A percentile compares a stretch with the other conserved stretches of the same genome.
These are phyloP conservation scores for Trifolium subterraneum DNA, from an alignment of 306 rosid genomes.

Conservation along the genomic window DNA sequence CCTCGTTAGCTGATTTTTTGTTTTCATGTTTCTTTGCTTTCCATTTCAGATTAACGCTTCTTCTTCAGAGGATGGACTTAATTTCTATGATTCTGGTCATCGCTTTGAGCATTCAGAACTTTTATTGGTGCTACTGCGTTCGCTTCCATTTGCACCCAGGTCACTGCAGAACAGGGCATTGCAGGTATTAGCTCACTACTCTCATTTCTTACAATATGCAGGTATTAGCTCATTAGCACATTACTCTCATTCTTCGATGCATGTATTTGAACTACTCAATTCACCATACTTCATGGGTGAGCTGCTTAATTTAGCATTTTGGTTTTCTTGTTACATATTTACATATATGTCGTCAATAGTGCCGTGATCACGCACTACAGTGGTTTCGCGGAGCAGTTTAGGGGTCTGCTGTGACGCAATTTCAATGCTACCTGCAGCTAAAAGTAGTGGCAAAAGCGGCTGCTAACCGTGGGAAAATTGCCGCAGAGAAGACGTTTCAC, in stretches of 20 bases:
- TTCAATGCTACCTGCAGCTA: background rate
- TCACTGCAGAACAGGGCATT: slow-evolving; percentile 85
- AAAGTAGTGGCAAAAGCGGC: background rate
- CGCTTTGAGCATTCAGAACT: slow-evolving; percentile 95
- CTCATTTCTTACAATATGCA: slow-evolving; percentile 9
- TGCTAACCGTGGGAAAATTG: background rate
- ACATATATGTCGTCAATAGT: background rate
- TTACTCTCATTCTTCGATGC: too few species aligned
- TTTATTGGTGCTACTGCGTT: slow-evolving; percentile 82
- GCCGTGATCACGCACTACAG: background rate
- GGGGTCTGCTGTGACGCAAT: background rate
- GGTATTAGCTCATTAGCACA: too few species aligned
- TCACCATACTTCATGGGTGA: slow-evolving; percentile 18
- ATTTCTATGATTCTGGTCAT: slow-evolving; percentile 97
- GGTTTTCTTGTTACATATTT: slow-evolving; percentile 21
- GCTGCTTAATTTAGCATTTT: slow-evolving; percentile 37
- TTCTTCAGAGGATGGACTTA: slow-evolving; percentile 83
- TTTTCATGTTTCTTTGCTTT: slow-evolving; percentile 23
- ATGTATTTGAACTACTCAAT: slow-evolving; percentile 28
- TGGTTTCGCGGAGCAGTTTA: background rate
- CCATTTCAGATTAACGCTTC: slow-evolving; percentile 85
- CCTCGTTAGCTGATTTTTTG: slow-evolving; percentile 1
- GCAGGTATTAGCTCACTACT: slow-evolving; percentile 66
- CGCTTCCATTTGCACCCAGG: slow-evolving; percentile 90
- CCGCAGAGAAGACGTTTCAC: background rate